These are phyloP conservation scores for Trametes maxima DNA, from an alignment of 768 basidiomycete species.

Conservation along the genomic window DNA sequence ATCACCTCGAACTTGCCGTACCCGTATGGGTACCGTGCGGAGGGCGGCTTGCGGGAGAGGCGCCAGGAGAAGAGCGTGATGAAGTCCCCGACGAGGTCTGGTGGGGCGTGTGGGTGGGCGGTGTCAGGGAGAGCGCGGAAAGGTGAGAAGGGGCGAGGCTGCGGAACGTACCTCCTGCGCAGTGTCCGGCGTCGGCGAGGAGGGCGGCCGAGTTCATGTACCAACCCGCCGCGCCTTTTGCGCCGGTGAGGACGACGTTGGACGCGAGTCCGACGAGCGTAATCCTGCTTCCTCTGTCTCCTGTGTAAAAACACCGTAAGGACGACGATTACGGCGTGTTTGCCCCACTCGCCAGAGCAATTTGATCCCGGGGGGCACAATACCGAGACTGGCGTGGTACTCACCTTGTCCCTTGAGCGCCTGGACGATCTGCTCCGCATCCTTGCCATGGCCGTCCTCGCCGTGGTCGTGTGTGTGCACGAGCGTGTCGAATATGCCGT, in stretches of 20 bases:
- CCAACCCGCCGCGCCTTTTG: slow-evolving; percentile 89
- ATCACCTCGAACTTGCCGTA: slow-evolving; percentile 95
- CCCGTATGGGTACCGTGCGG: slow-evolving; percentile 80
- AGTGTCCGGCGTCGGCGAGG: slow-evolving; percentile 93
- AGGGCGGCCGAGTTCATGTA: slow-evolving; percentile 88
- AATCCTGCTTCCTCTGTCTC: slow-evolving; percentile 80
- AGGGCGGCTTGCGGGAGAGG: slow-evolving; percentile 80
- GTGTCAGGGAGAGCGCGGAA: no score
- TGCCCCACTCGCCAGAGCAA: no score
- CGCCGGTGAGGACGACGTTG: slow-evolving; percentile 78
- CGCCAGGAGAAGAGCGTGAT: slow-evolving; percentile 90
- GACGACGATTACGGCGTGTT: slow-evolving; percentile 8
- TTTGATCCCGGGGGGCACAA: no score
- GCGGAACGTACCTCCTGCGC: slow-evolving; percentile 68
- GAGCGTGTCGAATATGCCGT: slow-evolving; percentile 56
- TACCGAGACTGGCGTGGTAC: slow-evolving; percentile 30
- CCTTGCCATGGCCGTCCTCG: slow-evolving; percentile 58
- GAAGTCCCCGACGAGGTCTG: slow-evolving; percentile 87
- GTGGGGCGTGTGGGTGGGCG: neutral
- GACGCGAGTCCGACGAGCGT: slow-evolving; percentile 83
- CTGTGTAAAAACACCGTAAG: slow-evolving; percentile 38
- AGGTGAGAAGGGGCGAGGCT: neutral
- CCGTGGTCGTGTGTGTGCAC: slow-evolving; percentile 65
- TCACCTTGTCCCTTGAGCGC: slow-evolving; percentile 67
- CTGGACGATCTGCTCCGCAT: slow-evolving; percentile 67